Evolutionary conservation across 257 asterid genomes (phyloP).

Genomic region (Capsicum rhomboideum): DNA sequence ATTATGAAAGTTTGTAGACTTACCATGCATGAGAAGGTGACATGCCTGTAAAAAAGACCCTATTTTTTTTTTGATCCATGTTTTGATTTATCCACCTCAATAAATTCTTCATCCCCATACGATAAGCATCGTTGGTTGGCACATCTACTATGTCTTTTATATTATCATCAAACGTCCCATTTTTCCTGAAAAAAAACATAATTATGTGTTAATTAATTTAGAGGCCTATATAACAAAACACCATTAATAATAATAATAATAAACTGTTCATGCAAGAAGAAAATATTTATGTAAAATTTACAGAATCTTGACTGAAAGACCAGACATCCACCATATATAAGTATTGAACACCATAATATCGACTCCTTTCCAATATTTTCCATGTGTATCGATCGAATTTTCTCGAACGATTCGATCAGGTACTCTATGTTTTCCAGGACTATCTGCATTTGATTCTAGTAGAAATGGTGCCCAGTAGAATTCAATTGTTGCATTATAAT

Average conservation of each 20-base stretch:
- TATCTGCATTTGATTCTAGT: conserved; percentile 81
- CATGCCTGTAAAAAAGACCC: conserved; percentile 6
- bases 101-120: conserved; percentile 3
- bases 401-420: conserved; percentile 41
- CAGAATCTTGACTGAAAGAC: conserved; percentile 42
- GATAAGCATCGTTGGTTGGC: neutral
- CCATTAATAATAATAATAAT: neutral
- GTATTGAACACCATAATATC: conserved; percentile 78
- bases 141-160: neutral
- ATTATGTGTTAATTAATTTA: neutral
- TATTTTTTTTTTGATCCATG: neutral
- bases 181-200: neutral
- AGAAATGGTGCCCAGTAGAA: conserved; percentile 90
- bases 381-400: conserved; percentile 54
- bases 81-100: conserved; percentile 1
- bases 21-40: conserved; percentile 9
- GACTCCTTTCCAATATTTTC: conserved; percentile 56
- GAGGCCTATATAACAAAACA: neutral
- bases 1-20: neutral
- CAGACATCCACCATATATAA: conserved; percentile 78
- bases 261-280: neutral
- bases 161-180: conserved; percentile 6
- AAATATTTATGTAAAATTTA: conserved; percentile 5
- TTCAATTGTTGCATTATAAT: conserved; percentile 63
- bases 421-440: conserved; percentile 41